These are phyloP conservation scores for Artemisia annua DNA, from an alignment of 129 eudicot genomes.

Conservation along the genomic window DNA sequence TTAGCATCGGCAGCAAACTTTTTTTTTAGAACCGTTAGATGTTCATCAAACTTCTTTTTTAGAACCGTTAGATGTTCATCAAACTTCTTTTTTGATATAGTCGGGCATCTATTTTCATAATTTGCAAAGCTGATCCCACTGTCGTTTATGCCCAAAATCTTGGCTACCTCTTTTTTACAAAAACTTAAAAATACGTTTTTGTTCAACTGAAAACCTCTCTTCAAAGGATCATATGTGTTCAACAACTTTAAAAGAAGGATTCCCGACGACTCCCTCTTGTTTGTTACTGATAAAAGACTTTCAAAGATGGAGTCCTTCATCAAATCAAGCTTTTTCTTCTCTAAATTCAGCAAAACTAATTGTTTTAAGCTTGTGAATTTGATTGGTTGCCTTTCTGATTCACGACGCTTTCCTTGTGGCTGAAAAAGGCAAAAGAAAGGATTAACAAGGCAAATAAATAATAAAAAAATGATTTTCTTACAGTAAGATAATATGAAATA, in stretches of 20 bases:
- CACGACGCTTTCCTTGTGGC: no score
- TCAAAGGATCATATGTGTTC: neutral
- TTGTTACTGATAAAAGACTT: neutral
- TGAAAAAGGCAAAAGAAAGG: no score
- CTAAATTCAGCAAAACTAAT: neutral
- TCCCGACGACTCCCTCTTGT: neutral
- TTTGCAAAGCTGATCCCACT: neutral
- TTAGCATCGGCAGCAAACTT: neutral
- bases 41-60: neutral
- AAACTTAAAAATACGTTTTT: neutral
- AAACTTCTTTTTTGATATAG: neutral
- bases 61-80: neutral
- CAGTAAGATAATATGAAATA: no score
- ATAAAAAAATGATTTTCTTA: no score
- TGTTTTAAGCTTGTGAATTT: neutral
- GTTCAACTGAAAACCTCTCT: neutral
- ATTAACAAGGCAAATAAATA: no score
- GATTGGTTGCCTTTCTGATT: no score
- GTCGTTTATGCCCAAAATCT: neutral
- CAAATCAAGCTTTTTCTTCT: neutral
- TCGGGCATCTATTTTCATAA: neutral
- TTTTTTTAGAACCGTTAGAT: neutral
- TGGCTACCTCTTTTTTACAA: slow-evolving; percentile 8
- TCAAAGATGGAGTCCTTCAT: slow-evolving; percentile 3
- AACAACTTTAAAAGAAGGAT: neutral